Evolutionary conservation across 805 yeast genomes (phyloP), one percentile per base, ranked within the genome.

Genomic region (Candida chilensis): DNA sequence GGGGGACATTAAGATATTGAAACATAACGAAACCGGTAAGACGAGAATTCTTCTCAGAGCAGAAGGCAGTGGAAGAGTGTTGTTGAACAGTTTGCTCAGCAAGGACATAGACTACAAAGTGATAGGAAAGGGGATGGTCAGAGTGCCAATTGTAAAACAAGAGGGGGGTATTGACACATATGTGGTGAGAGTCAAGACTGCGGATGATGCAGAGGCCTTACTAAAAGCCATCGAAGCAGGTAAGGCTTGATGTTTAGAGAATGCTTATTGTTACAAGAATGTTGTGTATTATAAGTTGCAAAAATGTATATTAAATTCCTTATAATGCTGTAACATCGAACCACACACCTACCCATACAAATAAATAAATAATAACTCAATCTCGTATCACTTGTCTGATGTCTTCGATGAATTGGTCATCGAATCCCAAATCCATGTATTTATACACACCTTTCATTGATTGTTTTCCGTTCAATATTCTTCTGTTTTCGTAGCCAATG

Each of bases 11-110:
- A 82, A 85, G 44, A 62, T 90, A 9, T 60, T 90, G 32, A 74
- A 68, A 34, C 67, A 79, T 43, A 67, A 67, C 30, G 65, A 60
- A 2, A 76, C 80, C 7, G 57, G 62, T 15, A 84, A 84, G 47
- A 49, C 77, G 3, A 74, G 97, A 50, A 57, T 84, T 10, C 57
- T 90, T 21, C 68, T 90, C 14, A 74, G 97, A 45, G 84, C 96
- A 0, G 97, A 88, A 33, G 96, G 95, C 17, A 77, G 86, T 24
- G 79, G 81, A 24, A 71, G 94, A 42, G 77, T 87, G 11, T 52
- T 90, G 27, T 55, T 90, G 36, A 90, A 90, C 49, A 61, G 76
- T 10, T 54, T 64, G n/a, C 52, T 87, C 8, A 60, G 71, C 7
- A 67, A 67, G 31, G 72, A 71, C 30, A 58, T 85, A 35, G 60